Conservation (phyloP, 805 yeast genomes). For the Teunomyces pallodes region DNA sequence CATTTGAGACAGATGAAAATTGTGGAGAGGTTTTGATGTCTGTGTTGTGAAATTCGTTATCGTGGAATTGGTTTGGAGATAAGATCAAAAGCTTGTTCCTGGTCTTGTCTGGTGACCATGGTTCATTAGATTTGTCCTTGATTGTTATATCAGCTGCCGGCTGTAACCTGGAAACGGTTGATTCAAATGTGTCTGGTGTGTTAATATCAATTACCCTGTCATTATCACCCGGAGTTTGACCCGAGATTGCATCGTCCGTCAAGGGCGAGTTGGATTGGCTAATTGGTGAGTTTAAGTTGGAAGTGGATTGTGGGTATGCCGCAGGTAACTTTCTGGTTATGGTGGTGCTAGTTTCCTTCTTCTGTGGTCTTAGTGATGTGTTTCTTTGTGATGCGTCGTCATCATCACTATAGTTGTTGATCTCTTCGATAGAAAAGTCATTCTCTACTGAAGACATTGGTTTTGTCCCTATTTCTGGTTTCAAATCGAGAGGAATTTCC, state of each 20-base stretch:
- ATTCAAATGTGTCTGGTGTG: neutral
- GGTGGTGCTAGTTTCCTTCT: neutral
- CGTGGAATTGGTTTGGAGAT: slow-evolving; percentile 39
- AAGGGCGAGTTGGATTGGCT: slow-evolving; percentile 15
- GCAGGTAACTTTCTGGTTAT: slow-evolving; percentile 5
- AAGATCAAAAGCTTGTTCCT: slow-evolving; percentile 35
- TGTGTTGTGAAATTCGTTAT: slow-evolving; percentile 29
- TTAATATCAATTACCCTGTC: slow-evolving; percentile 10
- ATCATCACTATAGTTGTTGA: slow-evolving; percentile 38
- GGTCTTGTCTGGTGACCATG: slow-evolving; percentile 4
- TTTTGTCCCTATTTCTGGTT: neutral
- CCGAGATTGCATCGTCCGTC: neutral
- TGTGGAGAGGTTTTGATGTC: slow-evolving; percentile 6
- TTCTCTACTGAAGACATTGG: slow-evolving; percentile 1
- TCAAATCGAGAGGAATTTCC: slow-evolving; percentile 8
- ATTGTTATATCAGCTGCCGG: slow-evolving; percentile 16
- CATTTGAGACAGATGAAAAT: neutral
- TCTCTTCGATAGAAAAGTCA: slow-evolving; percentile 36
- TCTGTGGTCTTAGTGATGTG: slow-evolving; percentile 10
- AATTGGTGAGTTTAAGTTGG: slow-evolving; percentile 7
- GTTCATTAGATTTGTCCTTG: slow-evolving; percentile 2
- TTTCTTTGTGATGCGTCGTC: slow-evolving; percentile 15
- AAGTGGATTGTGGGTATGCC: neutral
- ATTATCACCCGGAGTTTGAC: slow-evolving; percentile 6
- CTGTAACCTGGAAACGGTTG: slow-evolving; percentile 6